Percentiles rank a stretch among this genome's conserved stretches.
These are phyloP conservation scores for Corymbia citriodora DNA, from an alignment of 441 rosid genomes.

Conservation along the genomic window DNA sequence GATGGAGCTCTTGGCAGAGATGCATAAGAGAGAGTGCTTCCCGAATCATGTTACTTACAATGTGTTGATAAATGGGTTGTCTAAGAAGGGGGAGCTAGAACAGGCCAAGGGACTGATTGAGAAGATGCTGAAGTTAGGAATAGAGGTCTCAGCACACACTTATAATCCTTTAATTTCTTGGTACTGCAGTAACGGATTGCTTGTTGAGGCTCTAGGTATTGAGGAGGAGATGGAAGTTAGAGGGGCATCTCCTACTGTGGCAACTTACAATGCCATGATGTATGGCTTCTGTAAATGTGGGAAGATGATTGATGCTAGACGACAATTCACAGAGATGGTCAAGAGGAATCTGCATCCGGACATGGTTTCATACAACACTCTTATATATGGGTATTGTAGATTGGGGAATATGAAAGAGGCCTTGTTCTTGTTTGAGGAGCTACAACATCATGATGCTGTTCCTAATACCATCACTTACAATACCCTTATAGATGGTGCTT, in stretches of 20 bases:
- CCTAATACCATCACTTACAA: constrained; percentile 57
- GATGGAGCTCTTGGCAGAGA: constrained; percentile 33
- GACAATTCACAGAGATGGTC: constrained; percentile 35
- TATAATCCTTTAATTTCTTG: constrained; percentile 59
- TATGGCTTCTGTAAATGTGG: constrained; percentile 43
- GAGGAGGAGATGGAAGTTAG: constrained; percentile 40
- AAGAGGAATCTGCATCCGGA: constrained; percentile 39
- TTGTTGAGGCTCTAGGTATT: constrained; percentile 41
- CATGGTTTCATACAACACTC: constrained; percentile 58
- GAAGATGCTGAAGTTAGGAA: constrained; percentile 47
- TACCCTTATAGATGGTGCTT: constrained; percentile 61
- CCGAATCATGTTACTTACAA: constrained; percentile 53
- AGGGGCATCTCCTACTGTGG: constrained; percentile 34
- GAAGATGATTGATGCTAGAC: constrained; percentile 46
- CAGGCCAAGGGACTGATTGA: constrained; percentile 39
- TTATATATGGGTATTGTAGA: constrained; percentile 57
- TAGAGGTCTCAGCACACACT: constrained; percentile 37
- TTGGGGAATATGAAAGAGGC: constrained; percentile 48
- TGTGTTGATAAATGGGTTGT: constrained; percentile 50
- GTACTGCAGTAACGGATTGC: constrained; percentile 44
- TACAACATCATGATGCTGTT: constrained; percentile 29
- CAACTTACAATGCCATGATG: constrained; percentile 42
- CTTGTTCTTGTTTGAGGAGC: constrained; percentile 49
- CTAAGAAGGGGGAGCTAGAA: constrained; percentile 43
- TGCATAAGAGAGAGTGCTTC: constrained; percentile 33